Percentiles rank a stretch among this genome's conserved stretches.
Evolutionary conservation across 345 rosid species (phyloP).

Genomic region (Atalantia buxifolia): DNA sequence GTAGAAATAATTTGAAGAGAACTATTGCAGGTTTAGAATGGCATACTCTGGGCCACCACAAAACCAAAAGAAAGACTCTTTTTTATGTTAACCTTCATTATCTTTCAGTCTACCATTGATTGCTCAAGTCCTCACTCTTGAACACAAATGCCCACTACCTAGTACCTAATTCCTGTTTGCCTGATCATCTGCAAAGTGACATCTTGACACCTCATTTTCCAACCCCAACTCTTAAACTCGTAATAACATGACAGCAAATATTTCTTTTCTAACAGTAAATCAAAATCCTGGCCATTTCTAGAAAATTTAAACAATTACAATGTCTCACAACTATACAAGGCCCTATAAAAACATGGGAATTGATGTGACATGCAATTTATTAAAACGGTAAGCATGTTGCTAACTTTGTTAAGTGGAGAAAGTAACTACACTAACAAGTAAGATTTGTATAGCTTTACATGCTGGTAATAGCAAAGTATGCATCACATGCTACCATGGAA

Average conservation of each 20-base stretch:
- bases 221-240: background rate
- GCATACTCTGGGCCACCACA: background rate
- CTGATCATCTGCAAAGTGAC: background rate
- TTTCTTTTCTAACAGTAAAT: background rate
- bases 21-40: background rate
- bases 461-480: background rate
- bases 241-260: background rate
- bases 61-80: background rate
- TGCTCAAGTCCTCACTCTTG: background rate
- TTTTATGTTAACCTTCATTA: background rate
- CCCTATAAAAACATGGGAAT: background rate
- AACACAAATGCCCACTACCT: background rate
- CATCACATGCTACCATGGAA: background rate
- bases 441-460: background rate
- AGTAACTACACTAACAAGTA: background rate
- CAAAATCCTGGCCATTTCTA: background rate
- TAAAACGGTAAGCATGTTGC: background rate
- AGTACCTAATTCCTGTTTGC: background rate
- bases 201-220: background rate
- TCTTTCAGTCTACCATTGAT: background rate
- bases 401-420: background rate
- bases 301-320: background rate
- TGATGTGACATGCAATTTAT: background rate
- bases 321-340: background rate
- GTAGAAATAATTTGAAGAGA: background rate